Evolutionary conservation across 768 basidiomycete genomes (phyloP).

Genomic region (Amanita pallidorosea): DNA sequence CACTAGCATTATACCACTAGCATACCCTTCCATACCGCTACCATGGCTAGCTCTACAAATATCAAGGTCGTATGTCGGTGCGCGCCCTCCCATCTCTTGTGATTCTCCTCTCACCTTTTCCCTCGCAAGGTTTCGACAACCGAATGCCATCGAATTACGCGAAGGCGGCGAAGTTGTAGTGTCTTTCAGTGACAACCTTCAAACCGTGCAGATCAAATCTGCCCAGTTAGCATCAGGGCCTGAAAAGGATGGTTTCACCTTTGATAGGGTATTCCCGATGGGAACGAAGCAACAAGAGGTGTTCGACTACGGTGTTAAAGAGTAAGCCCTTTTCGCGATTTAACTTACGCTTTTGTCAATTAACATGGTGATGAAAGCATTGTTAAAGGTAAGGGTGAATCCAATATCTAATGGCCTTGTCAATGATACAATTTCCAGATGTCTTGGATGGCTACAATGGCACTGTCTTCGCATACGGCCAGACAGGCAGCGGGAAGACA

Average conservation of each 20-base stretch:
- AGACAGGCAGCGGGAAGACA: slow-evolving; percentile 84
- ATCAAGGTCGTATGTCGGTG: slow-evolving; percentile 99
- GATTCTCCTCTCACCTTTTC: slow-evolving; percentile 8
- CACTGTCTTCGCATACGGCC: slow-evolving; percentile 83
- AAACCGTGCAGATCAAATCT: slow-evolving; percentile 73
- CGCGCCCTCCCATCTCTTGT: slow-evolving; percentile 18
- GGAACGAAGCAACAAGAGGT: slow-evolving; percentile 86
- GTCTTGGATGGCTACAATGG: slow-evolving; percentile 99
- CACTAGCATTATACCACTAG: slow-evolving; percentile 7
- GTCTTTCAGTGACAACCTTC: slow-evolving; percentile 76
- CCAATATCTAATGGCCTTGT: background rate
- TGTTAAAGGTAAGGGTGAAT: slow-evolving; percentile 58
- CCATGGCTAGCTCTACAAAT: slow-evolving; percentile 71
- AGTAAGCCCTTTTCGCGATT: slow-evolving; percentile 42
- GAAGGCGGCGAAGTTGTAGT: slow-evolving; percentile 89
- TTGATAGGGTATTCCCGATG: slow-evolving; percentile 94
- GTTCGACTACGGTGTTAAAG: slow-evolving; percentile 97
- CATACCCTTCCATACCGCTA: slow-evolving; percentile 14
- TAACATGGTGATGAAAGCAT: slow-evolving; percentile 41
- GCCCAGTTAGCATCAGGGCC: slow-evolving; percentile 64
- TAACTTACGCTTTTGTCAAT: background rate
- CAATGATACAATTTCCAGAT: slow-evolving; percentile 39
- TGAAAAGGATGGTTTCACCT: slow-evolving; percentile 96
- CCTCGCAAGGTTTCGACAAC: slow-evolving; percentile 75
- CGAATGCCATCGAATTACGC: slow-evolving; percentile 82